Percentiles rank a stretch among this genome's conserved stretches.
These are phyloP conservation scores for Corynascus novoguineensis DNA, from an alignment of 495 filamentous ascomycete species.

Conservation along the genomic window DNA sequence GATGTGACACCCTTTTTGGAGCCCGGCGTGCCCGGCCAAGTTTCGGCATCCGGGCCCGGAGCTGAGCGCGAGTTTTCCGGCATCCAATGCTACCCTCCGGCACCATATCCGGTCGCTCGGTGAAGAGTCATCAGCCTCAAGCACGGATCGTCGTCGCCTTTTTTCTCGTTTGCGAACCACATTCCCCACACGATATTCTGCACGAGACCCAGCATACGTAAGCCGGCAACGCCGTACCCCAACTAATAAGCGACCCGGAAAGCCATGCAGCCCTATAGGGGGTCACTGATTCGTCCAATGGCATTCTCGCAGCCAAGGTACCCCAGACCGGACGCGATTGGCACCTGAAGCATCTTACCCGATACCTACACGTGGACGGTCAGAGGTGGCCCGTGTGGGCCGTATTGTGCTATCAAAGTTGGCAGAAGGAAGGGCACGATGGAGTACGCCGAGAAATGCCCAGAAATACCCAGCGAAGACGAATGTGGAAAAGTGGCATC, in stretches of 20 bases:
- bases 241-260: conserved; percentile 1
- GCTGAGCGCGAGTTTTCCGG: background rate
- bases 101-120: background rate
- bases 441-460: background rate
- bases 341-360: background rate
- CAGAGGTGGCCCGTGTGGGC: background rate
- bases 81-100: background rate
- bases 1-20: background rate
- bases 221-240: conserved; percentile 7
- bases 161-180: conserved; percentile 14
- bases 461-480: background rate
- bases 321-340: background rate
- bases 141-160: conserved; percentile 3
- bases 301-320: background rate
- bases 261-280: conserved; percentile 14
- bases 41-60: background rate
- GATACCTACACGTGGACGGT: conserved; percentile 8
- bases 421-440: background rate
- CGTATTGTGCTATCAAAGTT: background rate
- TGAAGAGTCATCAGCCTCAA: conserved; percentile 11
- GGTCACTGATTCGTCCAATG: background rate
- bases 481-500: background rate
- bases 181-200: conserved; percentile 4
- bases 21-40: background rate
- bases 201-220: background rate